phyloP scores from a whole-genome alignment of 73 alveolate species.

The Blepharisma stoltei region DNA sequence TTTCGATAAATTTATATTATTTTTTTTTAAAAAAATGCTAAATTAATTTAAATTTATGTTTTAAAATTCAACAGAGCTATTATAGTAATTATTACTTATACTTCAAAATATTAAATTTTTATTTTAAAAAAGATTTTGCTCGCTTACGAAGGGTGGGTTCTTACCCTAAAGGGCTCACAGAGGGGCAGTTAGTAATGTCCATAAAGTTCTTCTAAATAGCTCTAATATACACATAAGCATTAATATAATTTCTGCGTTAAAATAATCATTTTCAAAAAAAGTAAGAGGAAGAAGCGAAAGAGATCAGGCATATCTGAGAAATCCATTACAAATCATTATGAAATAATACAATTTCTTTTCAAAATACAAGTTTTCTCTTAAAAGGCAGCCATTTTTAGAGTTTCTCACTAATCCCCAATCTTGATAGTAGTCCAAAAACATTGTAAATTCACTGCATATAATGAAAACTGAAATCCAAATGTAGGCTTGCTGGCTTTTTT shows the following conservation, averaged over 20 bases:
- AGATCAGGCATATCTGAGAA: constrained; percentile 18
- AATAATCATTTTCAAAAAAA: not conserved
- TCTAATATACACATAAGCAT: not conserved
- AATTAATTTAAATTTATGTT: no score
- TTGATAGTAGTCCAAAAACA: not conserved
- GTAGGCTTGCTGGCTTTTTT: not conserved
- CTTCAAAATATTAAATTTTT: no score
- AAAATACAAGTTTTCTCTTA: not conserved
- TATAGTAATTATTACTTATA: no score
- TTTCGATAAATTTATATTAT: no score
- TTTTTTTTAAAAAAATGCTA: no score
- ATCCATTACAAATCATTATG: not conserved
- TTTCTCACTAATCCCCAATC: constrained; percentile 8
- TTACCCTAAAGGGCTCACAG: no score
- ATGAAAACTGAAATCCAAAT: not conserved
- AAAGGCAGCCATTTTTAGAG: not conserved
- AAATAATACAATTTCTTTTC: not conserved
- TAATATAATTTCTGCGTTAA: not conserved
- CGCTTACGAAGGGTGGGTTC: no score
- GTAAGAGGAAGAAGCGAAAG: not conserved
- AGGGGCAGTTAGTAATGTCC: constrained; percentile 3
- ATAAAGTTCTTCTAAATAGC: not conserved
- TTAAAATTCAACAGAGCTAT: no score
- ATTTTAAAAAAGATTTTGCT: no score
- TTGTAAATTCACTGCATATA: not conserved